These are phyloP conservation scores for Blechomonas ayalai DNA, from an alignment of 208 protist genomes.

Conservation along the genomic window DNA sequence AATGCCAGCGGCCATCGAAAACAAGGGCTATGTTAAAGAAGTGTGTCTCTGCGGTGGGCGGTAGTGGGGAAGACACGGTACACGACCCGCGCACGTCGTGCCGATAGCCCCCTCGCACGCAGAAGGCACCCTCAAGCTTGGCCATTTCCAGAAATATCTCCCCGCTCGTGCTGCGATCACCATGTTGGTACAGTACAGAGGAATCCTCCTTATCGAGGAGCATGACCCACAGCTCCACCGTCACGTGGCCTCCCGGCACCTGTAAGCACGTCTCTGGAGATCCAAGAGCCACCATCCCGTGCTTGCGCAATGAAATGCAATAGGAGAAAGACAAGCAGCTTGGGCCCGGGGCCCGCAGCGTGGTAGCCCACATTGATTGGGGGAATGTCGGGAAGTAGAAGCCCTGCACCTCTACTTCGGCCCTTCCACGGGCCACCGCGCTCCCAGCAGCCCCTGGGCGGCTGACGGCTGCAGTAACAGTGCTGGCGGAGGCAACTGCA, in stretches of 20 bases:
- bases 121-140: slow-evolving; percentile 64
- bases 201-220: slow-evolving; percentile 67
- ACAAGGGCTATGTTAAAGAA: slow-evolving; percentile 80
- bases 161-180: slow-evolving; percentile 76
- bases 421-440: neutral
- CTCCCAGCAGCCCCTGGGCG: neutral
- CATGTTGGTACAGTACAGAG: slow-evolving; percentile 86
- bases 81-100: slow-evolving; percentile 77
- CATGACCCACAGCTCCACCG: slow-evolving; percentile 83
- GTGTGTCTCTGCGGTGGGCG: slow-evolving; percentile 36
- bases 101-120: slow-evolving; percentile 81
- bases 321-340: slow-evolving; percentile 14
- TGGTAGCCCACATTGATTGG: slow-evolving; percentile 17
- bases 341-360: slow-evolving; percentile 16
- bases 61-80: slow-evolving; percentile 62
- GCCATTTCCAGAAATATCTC: slow-evolving; percentile 87
- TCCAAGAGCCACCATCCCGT: slow-evolving; percentile 72
- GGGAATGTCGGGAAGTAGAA: slow-evolving; percentile 25
- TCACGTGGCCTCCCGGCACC: slow-evolving; percentile 65
- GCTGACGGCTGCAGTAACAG: neutral
- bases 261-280: slow-evolving; percentile 46
- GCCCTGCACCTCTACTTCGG: slow-evolving; percentile 24
- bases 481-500: slow-evolving; percentile 4
- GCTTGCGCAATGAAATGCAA: slow-evolving; percentile 65
- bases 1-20: slow-evolving; percentile 83